Evolutionary conservation across 1,284 basidiomycete species (phyloP), one percentile per base, ranked within the genome.

Genomic region (Boletus mariae): DNA sequence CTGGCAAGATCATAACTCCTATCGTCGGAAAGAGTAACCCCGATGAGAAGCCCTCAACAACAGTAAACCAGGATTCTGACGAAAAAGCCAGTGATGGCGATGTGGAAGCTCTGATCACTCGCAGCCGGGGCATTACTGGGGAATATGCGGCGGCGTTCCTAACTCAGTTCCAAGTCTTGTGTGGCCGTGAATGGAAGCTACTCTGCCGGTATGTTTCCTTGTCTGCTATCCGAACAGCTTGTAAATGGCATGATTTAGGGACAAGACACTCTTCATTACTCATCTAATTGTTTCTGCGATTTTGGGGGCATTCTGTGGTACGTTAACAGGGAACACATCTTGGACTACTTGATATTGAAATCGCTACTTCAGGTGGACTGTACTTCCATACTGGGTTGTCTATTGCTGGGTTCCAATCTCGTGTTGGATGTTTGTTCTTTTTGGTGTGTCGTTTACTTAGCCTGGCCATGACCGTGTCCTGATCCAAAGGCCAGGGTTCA

Each of bases 351-450:
- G 28, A 20, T 32, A 43, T 28, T 57, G 28, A 63, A 13, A 41
- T 38, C 9, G 2, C 42, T 37, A 5, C 8, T n/a, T 55, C 66
- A 77, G 92, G 92, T 50, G 92, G 92, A 0, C 69, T 94, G 51
- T 95, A 94, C 69, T 95, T 77, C 72, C 69, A 93, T 34, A 92
- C 91, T 0, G 81, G 80, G 44, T 71, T 80, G 11, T 87, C 83
- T 2, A 95, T 96, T 55, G 89, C 91, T 20, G 93, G 94, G 0
- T 96, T 96, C 79, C 71, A 96, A 69, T 92, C 87, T 20, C 80
- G 92, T 38, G 81, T 96, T n/a, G 93, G 93, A 28, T 90, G 86
- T 57, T 70, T 95, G 46, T 95, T 96, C 77, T 96, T 95, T 82
- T 69, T 95, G 63, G 90, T 88, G 58, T 55, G 82, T 71, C 13